Evolutionary conservation across 2,329 filamentous ascomycete genomes (phyloP), one percentile per base, ranked within the genome.

Genomic region (Aspergillus fischeri): DNA sequence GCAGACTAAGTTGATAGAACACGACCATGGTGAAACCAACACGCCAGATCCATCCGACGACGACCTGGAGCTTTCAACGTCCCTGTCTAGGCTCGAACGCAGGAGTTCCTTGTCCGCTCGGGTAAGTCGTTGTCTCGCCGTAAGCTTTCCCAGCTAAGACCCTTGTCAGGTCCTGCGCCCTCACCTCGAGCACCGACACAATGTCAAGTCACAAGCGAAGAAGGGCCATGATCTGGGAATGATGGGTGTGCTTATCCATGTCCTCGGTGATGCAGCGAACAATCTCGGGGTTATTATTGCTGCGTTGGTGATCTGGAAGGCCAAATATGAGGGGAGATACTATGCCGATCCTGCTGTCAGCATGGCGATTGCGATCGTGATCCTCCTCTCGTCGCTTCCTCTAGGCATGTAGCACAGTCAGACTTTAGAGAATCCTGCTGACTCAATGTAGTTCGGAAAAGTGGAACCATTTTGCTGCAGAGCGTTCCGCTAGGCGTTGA

Each of bases 231-330:
- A 91, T 66, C 78, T 91, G n/a, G 86, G 85, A 17, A 86, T 90
- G 77, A 73, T 89, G 54, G 87, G 87, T 1, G 87, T 89, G 1
- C 67, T 91, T n/a, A 74, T 89, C 14, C 89, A 92, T 65, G 81
- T 91, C 25, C 64, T 89, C 2, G 85, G 87, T 32, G 89, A 91
- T 65, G 86, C 86, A 2, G 77, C 87, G 61, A 91, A 90, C 75
- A 91, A 91, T 65, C 69, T 90, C 17, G 87, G 87, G 10, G 87
- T 91, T 58, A 89, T 91, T 41, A 76, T 86, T 44, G 81, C 87
- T 1, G 86, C 86, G 0, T 65, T 86, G 0, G 77, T 89, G 38
- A 87, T 91, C 68, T 90, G 86, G 87, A 77, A 84, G 59, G 76
- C 81, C 0, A 66, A 78, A 25, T 83, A 81, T 25, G 74, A 81